These are phyloP conservation scores for Entophlyctis luteolus DNA, from an alignment of 192 early-diverging fungal species.

Conservation along the genomic window DNA sequence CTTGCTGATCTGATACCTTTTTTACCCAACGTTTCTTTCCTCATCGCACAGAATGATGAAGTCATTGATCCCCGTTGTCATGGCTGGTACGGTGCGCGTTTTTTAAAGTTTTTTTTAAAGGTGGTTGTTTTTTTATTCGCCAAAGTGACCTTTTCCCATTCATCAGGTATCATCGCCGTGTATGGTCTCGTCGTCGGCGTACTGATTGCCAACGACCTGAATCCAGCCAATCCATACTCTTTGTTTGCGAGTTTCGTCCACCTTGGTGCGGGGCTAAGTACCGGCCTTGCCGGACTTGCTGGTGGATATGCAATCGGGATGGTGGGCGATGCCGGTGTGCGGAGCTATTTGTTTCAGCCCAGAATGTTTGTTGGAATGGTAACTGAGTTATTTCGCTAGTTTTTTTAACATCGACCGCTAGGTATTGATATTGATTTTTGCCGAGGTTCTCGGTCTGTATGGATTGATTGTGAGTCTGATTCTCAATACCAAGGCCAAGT, in stretches of 20 bases:
- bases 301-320: constrained; percentile 96
- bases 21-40: not conserved
- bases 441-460: constrained; percentile 91
- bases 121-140: not conserved
- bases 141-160: not conserved
- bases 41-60: constrained; percentile 41
- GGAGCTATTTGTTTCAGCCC: constrained; percentile 85
- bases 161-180: constrained; percentile 88
- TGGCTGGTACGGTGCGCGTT: constrained; percentile 56
- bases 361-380: constrained; percentile 88
- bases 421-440: constrained; percentile 96
- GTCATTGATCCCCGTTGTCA: constrained; percentile 88
- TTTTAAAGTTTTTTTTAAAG: not conserved
- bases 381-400: not conserved
- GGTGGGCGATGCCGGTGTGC: constrained; percentile 93
- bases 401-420: constrained; percentile 18
- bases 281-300: constrained; percentile 86
- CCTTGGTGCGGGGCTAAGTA: constrained; percentile 86
- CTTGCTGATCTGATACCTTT: not conserved
- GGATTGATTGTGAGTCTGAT: constrained; percentile 86
- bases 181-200: constrained; percentile 97
- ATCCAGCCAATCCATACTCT: constrained; percentile 38
- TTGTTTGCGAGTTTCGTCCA: constrained; percentile 81
- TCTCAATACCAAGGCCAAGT: constrained; percentile 84
- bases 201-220: constrained; percentile 61